These are phyloP conservation scores for Pouteria glomerata DNA, from an alignment of 148 eudicot genomes.

Conservation along the genomic window DNA sequence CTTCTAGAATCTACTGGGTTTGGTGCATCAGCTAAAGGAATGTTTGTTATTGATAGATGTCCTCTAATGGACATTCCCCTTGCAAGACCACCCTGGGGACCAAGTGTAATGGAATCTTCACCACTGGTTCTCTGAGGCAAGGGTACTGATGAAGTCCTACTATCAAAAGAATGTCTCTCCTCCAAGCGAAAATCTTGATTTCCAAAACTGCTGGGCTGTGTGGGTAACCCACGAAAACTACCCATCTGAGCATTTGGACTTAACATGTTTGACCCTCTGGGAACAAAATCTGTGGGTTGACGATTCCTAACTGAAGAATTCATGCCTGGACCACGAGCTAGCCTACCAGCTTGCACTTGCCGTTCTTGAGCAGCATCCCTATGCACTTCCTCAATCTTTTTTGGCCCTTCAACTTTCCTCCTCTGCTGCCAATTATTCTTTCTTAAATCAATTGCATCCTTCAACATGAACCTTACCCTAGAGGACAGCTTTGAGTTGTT, in stretches of 20 bases:
- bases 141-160: slow-evolving; percentile 49
- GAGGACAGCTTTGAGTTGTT: slow-evolving; percentile 68
- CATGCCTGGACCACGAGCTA: slow-evolving; percentile 57
- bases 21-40: slow-evolving; percentile 31
- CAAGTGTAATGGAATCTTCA: slow-evolving; percentile 70
- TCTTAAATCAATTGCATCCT: slow-evolving; percentile 77
- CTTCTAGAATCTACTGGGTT: slow-evolving; percentile 50
- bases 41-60: slow-evolving; percentile 35
- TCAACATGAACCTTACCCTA: slow-evolving; percentile 77
- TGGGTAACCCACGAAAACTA: slow-evolving; percentile 37
- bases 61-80: slow-evolving; percentile 79
- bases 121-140: slow-evolving; percentile 53
- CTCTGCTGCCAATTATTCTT: slow-evolving; percentile 79
- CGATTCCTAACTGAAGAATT: slow-evolving; percentile 48
- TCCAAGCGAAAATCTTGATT: slow-evolving; percentile 57
- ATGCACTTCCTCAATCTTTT: slow-evolving; percentile 88
- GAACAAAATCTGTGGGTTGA: slow-evolving; percentile 52
- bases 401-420: slow-evolving; percentile 88
- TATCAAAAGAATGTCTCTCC: slow-evolving; percentile 50
- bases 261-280: slow-evolving; percentile 42
- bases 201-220: slow-evolving; percentile 54
- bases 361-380: slow-evolving; percentile 87
- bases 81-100: slow-evolving; percentile 91
- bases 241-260: slow-evolving; percentile 48
- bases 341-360: slow-evolving; percentile 58